Conservation (phyloP, 192 early-diverging fungal genomes). For the Coemansia reversa region DNA sequence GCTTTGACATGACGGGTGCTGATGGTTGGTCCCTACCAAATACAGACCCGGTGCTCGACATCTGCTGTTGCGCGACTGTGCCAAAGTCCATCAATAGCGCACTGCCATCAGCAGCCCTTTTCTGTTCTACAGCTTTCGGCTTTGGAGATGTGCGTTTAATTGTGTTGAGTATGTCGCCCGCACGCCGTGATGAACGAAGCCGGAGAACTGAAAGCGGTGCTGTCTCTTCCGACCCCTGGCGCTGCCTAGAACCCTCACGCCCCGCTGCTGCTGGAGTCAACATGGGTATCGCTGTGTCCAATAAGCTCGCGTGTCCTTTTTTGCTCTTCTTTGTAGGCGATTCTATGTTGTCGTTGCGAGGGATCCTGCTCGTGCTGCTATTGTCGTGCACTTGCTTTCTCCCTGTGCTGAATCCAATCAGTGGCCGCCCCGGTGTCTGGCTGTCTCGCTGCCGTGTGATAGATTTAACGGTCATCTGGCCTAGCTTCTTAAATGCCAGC, state of each 20-base stretch:
- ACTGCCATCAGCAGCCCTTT: not conserved
- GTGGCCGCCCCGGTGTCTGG: conserved; percentile 37
- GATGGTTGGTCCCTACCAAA: not conserved
- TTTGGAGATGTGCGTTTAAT: conserved; percentile 17
- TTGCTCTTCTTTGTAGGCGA: conserved; percentile 45
- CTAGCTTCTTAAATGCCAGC: conserved; percentile 33
- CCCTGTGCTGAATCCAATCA: not conserved
- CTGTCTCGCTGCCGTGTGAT: conserved; percentile 41
- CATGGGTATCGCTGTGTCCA: conserved; percentile 16
- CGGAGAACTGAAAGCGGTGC: conserved; percentile 24
- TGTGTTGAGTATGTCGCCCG: conserved; percentile 26
- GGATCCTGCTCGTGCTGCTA: conserved; percentile 4
- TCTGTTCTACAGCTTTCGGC: not conserved
- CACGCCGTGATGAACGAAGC: conserved; percentile 28
- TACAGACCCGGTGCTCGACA: not conserved
- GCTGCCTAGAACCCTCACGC: not conserved
- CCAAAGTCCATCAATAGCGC: conserved; percentile 4
- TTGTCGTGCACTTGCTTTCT: not conserved
- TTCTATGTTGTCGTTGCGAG: conserved; percentile 14
- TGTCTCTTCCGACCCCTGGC: not conserved
- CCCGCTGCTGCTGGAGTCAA: conserved; percentile 7
- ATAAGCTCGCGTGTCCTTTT: not conserved
- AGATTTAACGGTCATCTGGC: conserved; percentile 42
- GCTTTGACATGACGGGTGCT: conserved; percentile 5
- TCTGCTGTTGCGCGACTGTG: not conserved